phyloP scores from a whole-genome alignment of 495 filamentous ascomycete species.

The Tuber aestivum region DNA sequence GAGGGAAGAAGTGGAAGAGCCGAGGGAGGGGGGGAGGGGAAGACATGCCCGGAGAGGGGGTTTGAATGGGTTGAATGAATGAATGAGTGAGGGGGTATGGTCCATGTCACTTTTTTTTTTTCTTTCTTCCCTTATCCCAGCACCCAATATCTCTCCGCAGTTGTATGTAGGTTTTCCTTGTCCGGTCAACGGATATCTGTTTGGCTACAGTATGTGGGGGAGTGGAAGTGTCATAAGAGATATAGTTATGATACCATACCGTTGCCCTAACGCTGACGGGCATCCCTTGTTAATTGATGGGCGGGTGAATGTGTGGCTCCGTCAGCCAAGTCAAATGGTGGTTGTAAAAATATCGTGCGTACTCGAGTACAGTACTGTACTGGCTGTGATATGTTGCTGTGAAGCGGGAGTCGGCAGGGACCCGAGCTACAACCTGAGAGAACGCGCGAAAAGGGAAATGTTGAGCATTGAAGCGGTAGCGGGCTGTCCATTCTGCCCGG shows the following conservation, averaged over 20 bases:
- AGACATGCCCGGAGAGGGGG: conserved; percentile 16
- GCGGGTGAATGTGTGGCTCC: conserved; percentile 22
- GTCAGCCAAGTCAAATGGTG: conserved; percentile 19
- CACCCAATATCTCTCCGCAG: not conserved
- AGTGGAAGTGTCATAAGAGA: not conserved
- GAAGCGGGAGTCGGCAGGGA: conserved; percentile 17
- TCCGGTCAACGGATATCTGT: not conserved
- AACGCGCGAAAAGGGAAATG: conserved; percentile 7
- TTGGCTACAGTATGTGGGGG: not conserved
- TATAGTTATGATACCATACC: not conserved
- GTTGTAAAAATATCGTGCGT: not conserved
- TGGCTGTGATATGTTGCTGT: not conserved
- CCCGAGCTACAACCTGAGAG: not conserved
- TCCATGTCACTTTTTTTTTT: conserved; percentile 1
- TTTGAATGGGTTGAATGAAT: conserved; percentile 26
- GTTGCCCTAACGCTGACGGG: not conserved
- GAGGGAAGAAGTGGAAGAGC: not conserved
- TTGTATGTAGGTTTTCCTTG: not conserved
- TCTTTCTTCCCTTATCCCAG: not conserved
- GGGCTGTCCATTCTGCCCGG: conserved; percentile 6
- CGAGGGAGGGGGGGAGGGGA: not conserved
- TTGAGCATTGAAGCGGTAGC: conserved; percentile 25
- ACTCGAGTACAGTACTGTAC: not conserved
- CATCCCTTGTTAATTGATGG: not conserved
- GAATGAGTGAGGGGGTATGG: conserved; percentile 4